Evolutionary conservation across 495 filamentous ascomycete genomes (phyloP).

Genomic region (Penicillium simplicissimum): DNA sequence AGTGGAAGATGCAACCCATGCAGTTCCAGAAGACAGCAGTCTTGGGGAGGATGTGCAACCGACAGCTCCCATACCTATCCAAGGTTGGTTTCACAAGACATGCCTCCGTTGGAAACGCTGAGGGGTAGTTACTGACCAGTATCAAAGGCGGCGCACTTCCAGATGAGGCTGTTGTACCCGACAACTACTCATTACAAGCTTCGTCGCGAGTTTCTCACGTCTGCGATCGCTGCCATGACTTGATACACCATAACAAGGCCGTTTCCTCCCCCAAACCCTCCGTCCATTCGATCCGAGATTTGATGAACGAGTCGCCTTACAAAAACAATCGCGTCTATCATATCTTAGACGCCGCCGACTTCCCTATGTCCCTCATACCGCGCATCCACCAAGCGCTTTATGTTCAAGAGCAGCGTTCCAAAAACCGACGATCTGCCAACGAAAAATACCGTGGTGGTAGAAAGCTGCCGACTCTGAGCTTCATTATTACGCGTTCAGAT

Average conservation of each 20-base stretch:
- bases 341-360: slow-evolving; percentile 96
- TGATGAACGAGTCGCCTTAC: slow-evolving; percentile 81
- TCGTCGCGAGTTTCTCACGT: slow-evolving; percentile 40
- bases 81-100: slow-evolving; percentile 18
- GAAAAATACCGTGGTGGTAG: slow-evolving; percentile 62
- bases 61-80: slow-evolving; percentile 20
- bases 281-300: slow-evolving; percentile 72
- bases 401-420: slow-evolving; percentile 64
- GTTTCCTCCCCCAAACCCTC: slow-evolving; percentile 73
- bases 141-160: slow-evolving; percentile 40
- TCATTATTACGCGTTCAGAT: slow-evolving; percentile 88
- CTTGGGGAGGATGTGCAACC: background rate
- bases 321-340: slow-evolving; percentile 93
- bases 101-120: background rate
- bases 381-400: slow-evolving; percentile 60
- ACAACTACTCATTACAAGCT: slow-evolving; percentile 17
- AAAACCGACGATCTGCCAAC: slow-evolving; percentile 69
- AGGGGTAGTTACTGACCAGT: slow-evolving; percentile 2
- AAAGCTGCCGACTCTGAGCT: slow-evolving; percentile 67
- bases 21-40: slow-evolving; percentile 11
- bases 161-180: slow-evolving; percentile 34
- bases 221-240: slow-evolving; percentile 83
- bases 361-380: slow-evolving; percentile 86
- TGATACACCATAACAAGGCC: slow-evolving; percentile 72
- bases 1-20: slow-evolving; percentile 12